phyloP scores from a whole-genome alignment of 768 basidiomycete genomes.

The Leccinum rimulosum region DNA sequence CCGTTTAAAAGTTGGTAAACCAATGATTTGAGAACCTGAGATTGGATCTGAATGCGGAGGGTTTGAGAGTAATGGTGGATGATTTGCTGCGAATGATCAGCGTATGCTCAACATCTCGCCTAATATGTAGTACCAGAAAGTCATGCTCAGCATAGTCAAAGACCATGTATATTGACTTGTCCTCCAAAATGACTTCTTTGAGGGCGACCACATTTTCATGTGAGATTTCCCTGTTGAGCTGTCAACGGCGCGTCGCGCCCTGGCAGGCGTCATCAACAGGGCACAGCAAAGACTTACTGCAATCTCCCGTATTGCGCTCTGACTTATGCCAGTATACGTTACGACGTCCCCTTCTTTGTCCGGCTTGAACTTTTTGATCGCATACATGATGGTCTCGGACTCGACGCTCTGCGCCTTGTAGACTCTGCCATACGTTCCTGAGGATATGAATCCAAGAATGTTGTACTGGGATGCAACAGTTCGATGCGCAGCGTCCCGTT shows the following conservation, averaged over 20 bases:
- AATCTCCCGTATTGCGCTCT: conserved; percentile 96
- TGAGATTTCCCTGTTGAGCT: conserved; percentile 87
- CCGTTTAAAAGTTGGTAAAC: conserved; percentile 94
- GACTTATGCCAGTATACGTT: conserved; percentile 96
- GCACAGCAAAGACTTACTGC: conserved; percentile 53
- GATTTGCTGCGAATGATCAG: conserved; percentile 67
- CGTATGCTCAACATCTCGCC: neutral
- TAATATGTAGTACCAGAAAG: conserved; percentile 61
- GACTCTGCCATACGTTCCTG: conserved; percentile 97
- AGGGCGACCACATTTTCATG: conserved; percentile 92
- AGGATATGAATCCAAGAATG: conserved; percentile 96
- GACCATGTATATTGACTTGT: conserved; percentile 99
- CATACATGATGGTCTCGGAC: conserved; percentile 70
- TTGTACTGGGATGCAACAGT: conserved; percentile 79
- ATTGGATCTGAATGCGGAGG: conserved; percentile 70
- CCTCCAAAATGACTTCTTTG: conserved; percentile 93
- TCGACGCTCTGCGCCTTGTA: conserved; percentile 90
- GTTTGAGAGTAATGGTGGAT: conserved; percentile 97
- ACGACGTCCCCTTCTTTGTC: conserved; percentile 98
- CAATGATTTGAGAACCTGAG: conserved; percentile 85
- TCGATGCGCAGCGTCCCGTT: conserved; percentile 65
- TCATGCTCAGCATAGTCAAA: conserved; percentile 99
- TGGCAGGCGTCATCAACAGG: conserved; percentile 16
- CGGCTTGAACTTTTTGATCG: conserved; percentile 99
- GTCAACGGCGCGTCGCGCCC: conserved; percentile 3